These are phyloP conservation scores for Colletotrichum sp. DNA, from an alignment of 2,329 filamentous ascomycete species.

Conservation along the genomic window DNA sequence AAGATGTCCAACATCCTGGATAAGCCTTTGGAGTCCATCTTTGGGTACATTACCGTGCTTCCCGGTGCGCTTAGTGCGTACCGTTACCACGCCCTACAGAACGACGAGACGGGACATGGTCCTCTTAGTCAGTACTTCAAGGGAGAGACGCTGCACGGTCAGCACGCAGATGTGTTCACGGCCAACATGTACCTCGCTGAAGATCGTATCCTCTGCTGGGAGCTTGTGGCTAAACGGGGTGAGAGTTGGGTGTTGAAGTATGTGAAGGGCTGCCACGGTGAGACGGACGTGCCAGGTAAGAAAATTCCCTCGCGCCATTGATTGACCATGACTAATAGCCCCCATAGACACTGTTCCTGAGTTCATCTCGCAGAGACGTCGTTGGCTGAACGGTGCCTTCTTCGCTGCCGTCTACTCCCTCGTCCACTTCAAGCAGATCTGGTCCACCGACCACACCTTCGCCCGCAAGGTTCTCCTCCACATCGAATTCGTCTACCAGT, in stretches of 20 bases:
- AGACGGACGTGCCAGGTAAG: constrained; percentile 96
- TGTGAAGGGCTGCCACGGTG: constrained; percentile 93
- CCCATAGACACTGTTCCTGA: constrained; percentile 85
- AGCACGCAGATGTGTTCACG: constrained; percentile 96
- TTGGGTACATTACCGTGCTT: constrained; percentile 97
- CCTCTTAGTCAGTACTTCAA: constrained; percentile 99
- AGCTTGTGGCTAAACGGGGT: constrained; percentile 91
- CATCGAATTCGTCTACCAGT: constrained; percentile 94
- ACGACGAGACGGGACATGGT: constrained; percentile 93
- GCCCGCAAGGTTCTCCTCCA: constrained; percentile 89
- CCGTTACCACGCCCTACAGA: constrained; percentile 93
- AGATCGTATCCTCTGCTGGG: constrained; percentile 91
- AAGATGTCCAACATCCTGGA: constrained; percentile 99
- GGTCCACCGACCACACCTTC: constrained; percentile 89
- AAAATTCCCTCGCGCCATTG: constrained; percentile 13
- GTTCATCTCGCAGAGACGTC: constrained; percentile 93
- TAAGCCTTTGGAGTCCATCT: constrained; percentile 95
- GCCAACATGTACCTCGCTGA: constrained; percentile 96
- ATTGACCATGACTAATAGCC: constrained; percentile 16
- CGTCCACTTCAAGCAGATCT: constrained; percentile 92
- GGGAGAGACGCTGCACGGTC: constrained; percentile 94
- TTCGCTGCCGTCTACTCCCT: constrained; percentile 98
- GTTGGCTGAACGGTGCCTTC: constrained; percentile 98
- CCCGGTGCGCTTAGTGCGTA: constrained; percentile 96
- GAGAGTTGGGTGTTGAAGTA: constrained; percentile 99